Conservation (phyloP, 257 asterid species). For the Salvia hispanica region DNA sequence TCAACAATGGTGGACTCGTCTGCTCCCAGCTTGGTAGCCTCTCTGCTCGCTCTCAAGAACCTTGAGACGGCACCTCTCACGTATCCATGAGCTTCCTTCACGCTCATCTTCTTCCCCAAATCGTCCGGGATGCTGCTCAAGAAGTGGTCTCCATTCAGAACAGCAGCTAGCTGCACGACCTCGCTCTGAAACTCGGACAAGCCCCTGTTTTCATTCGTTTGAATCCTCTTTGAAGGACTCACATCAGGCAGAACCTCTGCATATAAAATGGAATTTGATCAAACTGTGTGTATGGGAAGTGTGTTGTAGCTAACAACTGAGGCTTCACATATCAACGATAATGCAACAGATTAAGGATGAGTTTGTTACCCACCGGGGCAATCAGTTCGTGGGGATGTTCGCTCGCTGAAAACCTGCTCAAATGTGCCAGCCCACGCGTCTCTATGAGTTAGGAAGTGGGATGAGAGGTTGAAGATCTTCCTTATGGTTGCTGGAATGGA, state of each 20-base stretch:
- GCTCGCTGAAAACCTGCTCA: constrained; percentile 54
- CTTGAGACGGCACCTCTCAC: constrained; percentile 57
- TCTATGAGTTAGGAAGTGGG: constrained; percentile 64
- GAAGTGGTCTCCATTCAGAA: constrained; percentile 64
- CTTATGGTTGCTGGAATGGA: constrained; percentile 66
- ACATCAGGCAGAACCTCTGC: constrained; percentile 61
- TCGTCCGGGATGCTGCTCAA: constrained; percentile 56
- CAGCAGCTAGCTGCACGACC: constrained; percentile 62
- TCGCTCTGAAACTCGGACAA: constrained; percentile 65
- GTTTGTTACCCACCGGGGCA: constrained; percentile 51
- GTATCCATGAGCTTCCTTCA: constrained; percentile 57
- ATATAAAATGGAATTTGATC: neutral
- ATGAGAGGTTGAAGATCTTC: constrained; percentile 61
- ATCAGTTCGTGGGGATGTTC: constrained; percentile 63
- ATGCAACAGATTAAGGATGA: no score
- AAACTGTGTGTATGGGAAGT: no score
- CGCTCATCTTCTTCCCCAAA: constrained; percentile 55
- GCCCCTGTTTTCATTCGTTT: constrained; percentile 45
- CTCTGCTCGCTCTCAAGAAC: constrained; percentile 63
- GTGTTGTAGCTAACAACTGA: no score
- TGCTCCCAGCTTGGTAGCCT: constrained; percentile 59
- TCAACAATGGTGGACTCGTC: constrained; percentile 58
- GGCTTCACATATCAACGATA: no score
- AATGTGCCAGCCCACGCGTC: constrained; percentile 82
- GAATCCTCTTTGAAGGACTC: constrained; percentile 44